Evolutionary conservation across 2,329 filamentous ascomycete genomes (phyloP).

Genomic region (Trichoderma oligosporum): DNA sequence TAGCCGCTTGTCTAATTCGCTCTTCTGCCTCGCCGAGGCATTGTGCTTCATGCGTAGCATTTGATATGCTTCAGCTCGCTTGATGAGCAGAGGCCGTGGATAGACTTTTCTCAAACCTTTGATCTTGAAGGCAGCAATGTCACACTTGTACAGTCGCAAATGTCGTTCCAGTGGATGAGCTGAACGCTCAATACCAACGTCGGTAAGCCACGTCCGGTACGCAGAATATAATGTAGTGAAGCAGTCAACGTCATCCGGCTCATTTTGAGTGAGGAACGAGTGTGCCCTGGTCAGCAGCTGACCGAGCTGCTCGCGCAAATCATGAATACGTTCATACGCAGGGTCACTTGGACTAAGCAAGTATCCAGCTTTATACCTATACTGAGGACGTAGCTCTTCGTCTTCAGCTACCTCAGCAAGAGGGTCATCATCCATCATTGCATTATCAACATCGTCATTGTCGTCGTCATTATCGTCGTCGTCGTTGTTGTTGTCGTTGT

Average conservation of each 20-base stretch:
- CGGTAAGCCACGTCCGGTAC: slow-evolving; percentile 94
- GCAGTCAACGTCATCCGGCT: slow-evolving; percentile 93
- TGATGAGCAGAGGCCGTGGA: slow-evolving; percentile 84
- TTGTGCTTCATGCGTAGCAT: slow-evolving; percentile 93
- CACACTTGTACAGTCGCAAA: slow-evolving; percentile 75
- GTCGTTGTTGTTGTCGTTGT: slow-evolving; percentile 40
- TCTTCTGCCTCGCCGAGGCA: slow-evolving; percentile 79
- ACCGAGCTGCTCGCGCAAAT: slow-evolving; percentile 75
- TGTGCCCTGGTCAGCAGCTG: slow-evolving; percentile 80
- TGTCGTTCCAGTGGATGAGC: slow-evolving; percentile 90
- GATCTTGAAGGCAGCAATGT: slow-evolving; percentile 90
- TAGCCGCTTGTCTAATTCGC: slow-evolving; percentile 80
- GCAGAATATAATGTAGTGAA: slow-evolving; percentile 91
- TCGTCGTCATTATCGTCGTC: slow-evolving; percentile 40
- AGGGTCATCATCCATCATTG: slow-evolving; percentile 47
- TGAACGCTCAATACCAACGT: slow-evolving; percentile 93
- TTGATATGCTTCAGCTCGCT: slow-evolving; percentile 91
- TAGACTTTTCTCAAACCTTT: slow-evolving; percentile 90
- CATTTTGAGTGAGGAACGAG: slow-evolving; percentile 72
- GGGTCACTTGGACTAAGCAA: slow-evolving; percentile 54
- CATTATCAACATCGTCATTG: slow-evolving; percentile 44
- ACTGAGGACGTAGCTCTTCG: slow-evolving; percentile 79
- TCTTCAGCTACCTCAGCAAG: slow-evolving; percentile 67
- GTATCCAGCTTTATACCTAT: slow-evolving; percentile 86
- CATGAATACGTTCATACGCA: slow-evolving; percentile 73